Conservation (phyloP, 306 rosid genomes). For the Biancaea sappan region DNA sequence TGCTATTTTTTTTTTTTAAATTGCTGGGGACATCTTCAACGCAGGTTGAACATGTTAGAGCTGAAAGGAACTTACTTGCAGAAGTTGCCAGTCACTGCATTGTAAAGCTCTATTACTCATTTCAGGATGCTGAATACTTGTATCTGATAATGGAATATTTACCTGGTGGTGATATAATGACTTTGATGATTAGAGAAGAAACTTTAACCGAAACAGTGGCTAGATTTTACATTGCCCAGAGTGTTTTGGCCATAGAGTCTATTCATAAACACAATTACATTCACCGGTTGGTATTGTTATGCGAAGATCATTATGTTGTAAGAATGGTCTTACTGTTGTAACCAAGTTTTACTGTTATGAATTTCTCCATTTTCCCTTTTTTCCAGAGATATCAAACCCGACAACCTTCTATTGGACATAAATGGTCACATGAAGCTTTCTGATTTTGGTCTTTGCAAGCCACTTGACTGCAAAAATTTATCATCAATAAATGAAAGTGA, state of each 20-base stretch:
- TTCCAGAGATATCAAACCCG: constrained; percentile 90
- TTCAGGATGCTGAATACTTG: constrained; percentile 83
- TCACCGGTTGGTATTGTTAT: constrained; percentile 59
- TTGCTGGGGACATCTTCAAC: constrained; percentile 8
- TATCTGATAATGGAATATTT: constrained; percentile 93
- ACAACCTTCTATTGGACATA: constrained; percentile 85
- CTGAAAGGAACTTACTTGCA: constrained; percentile 91
- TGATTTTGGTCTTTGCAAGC: constrained; percentile 96
- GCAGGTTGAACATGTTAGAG: constrained; percentile 68
- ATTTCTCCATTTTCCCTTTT: neutral
- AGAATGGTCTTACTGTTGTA: neutral
- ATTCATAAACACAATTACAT: constrained; percentile 87
- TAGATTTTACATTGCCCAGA: constrained; percentile 65
- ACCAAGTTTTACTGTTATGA: constrained; percentile 12
- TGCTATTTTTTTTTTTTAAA: neutral
- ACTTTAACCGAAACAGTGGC: constrained; percentile 91
- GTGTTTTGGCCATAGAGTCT: constrained; percentile 84
- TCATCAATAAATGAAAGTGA: constrained; percentile 77
- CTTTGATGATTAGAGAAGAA: constrained; percentile 90
- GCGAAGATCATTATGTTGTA: constrained; percentile 11
- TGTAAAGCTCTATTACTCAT: constrained; percentile 93
- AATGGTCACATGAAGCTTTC: constrained; percentile 89
- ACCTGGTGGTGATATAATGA: constrained; percentile 98
- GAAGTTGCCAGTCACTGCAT: constrained; percentile 92
- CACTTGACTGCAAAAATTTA: constrained; percentile 77